Conservation (phyloP, 352 stramenopile species). For the Globisporangium parvum region DNA sequence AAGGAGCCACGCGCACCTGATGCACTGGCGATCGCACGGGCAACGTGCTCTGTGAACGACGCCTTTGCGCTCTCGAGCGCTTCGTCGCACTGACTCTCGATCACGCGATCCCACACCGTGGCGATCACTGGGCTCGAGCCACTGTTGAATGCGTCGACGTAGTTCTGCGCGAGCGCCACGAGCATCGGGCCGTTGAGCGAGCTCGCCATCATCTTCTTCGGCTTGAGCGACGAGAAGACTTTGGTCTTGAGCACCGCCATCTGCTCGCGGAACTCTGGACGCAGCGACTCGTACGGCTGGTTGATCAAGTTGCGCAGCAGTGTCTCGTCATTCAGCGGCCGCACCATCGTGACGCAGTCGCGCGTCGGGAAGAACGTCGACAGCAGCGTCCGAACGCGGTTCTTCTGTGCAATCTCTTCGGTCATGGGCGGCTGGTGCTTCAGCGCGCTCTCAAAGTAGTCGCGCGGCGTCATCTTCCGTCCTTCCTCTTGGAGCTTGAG, state of each 20-base stretch:
- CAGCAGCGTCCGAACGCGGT: constrained; percentile 52
- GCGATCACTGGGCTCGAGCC: constrained; percentile 70
- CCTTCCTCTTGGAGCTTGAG: constrained; percentile 72
- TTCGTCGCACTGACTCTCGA: constrained; percentile 61
- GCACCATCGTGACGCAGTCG: constrained; percentile 77
- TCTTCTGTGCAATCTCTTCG: constrained; percentile 52
- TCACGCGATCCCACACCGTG: constrained; percentile 76
- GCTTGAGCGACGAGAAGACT: constrained; percentile 43
- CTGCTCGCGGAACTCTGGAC: constrained; percentile 55
- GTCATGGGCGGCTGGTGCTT: constrained; percentile 44
- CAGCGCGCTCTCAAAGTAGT: constrained; percentile 74
- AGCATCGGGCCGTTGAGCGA: constrained; percentile 62
- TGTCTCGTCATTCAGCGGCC: constrained; percentile 59
- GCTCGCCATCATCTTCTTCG: constrained; percentile 62
- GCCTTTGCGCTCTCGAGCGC: constrained; percentile 53
- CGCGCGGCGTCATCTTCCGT: constrained; percentile 38
- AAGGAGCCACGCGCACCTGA: constrained; percentile 22
- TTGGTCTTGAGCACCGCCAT: constrained; percentile 56
- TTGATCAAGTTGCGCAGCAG: constrained; percentile 43
- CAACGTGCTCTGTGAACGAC: constrained; percentile 31
- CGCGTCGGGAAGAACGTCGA: constrained; percentile 64
- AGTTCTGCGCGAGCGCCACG: constrained; percentile 55
- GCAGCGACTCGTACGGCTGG: constrained; percentile 50
- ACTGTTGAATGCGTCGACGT: constrained; percentile 62
- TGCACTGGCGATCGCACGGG: constrained; percentile 21